Base-by-base conservation (phyloP, 2,329 filamentous ascomycete genomes). In the Arthrobotrys megalospora region DNA sequence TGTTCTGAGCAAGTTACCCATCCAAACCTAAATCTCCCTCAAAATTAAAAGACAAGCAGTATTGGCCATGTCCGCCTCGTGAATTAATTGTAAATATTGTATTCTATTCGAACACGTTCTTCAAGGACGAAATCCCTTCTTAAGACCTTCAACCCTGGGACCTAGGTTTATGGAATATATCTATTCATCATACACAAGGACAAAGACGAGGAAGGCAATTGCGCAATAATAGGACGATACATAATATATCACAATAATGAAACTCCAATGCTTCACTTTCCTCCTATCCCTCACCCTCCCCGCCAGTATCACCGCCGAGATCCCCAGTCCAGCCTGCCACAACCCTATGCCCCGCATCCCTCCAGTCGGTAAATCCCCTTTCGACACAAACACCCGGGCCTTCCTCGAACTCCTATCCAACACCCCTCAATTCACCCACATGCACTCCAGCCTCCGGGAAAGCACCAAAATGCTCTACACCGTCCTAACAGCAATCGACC, bases 361-460 rank as follows among this genome's bases (percentile, higher is more conserved):
- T n/a, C 65, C 65, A 7, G 47, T 47, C 24, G 21, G 21, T 3
- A 48, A 55, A 36, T 45, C 50, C 6, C 52, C 24, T 8, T 68
- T 45, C 65, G 38, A 45, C 38, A 24, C 41, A 45, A 68, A 68
- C 28, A 36, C 43, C 14, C 21, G 55, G 38, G 34, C 24, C 16
- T 58, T 58, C 50, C 52, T 68, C 19, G 52, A 53, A 19, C 50
- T 68, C 21, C 43, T 68, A 36, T 47, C 65, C 3, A 28, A 45
- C 28, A 68, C 65, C 12, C 50, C n/a, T 21, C 24, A 32, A 21
- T 38, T 19, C 52, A 41, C 38, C 7, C 34, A 28, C 21, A 58
- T 38, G 38, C 7, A 24, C 3, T 7, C 8, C 34, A 34, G 36
- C 38, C 14, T 47, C 34, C 52, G 52, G 14, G 52, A 36, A 0